Percentiles rank a stretch among this genome's conserved stretches.
Conservation (phyloP, 2,329 filamentous ascomycete species). For the Furcasterigmium sp. region DNA sequence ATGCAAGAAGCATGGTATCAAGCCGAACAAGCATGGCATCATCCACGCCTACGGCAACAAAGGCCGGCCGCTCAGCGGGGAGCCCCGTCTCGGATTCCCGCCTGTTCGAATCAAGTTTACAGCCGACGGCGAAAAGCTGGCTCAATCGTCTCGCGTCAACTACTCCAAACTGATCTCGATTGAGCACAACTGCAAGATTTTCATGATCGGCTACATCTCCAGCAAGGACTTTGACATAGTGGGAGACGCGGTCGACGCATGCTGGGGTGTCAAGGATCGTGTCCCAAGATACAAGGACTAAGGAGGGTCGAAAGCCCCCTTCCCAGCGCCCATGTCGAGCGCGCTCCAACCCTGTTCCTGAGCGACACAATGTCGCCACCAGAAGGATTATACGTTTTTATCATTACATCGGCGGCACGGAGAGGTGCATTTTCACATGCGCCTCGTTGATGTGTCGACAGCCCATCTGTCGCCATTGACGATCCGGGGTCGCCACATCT, state of each 20-base stretch:
- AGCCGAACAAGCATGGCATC: slow-evolving; percentile 48
- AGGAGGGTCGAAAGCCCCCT: too few relatives aligned
- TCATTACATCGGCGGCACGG: background rate
- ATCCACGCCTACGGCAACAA: slow-evolving; percentile 29
- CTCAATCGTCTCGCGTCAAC: slow-evolving; percentile 48
- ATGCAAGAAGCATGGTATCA: slow-evolving; percentile 48
- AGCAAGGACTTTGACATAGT: slow-evolving; percentile 34
- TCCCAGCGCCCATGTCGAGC: too few relatives aligned
- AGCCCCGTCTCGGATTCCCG: slow-evolving; percentile 42
- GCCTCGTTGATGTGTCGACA: too few relatives aligned
- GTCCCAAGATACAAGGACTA: slow-evolving; percentile 12
- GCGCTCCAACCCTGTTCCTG: too few relatives aligned
- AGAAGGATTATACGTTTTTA: slow-evolving; percentile 3
- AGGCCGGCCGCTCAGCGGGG: slow-evolving; percentile 23
- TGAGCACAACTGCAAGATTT: slow-evolving; percentile 53
- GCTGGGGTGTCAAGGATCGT: slow-evolving; percentile 42
- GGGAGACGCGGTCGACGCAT: slow-evolving; percentile 38
- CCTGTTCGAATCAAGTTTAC: slow-evolving; percentile 40
- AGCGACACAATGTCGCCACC: slow-evolving; percentile 22
- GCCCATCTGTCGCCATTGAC: too few relatives aligned
- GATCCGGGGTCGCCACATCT: too few relatives aligned
- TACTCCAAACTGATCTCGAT: slow-evolving; percentile 52
- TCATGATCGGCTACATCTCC: slow-evolving; percentile 47
- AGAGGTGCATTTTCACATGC: too few relatives aligned
- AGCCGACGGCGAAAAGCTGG: slow-evolving; percentile 37